These are phyloP conservation scores for Podochytrium sp. DNA, from an alignment of 192 early-diverging fungal species.

Conservation along the genomic window DNA sequence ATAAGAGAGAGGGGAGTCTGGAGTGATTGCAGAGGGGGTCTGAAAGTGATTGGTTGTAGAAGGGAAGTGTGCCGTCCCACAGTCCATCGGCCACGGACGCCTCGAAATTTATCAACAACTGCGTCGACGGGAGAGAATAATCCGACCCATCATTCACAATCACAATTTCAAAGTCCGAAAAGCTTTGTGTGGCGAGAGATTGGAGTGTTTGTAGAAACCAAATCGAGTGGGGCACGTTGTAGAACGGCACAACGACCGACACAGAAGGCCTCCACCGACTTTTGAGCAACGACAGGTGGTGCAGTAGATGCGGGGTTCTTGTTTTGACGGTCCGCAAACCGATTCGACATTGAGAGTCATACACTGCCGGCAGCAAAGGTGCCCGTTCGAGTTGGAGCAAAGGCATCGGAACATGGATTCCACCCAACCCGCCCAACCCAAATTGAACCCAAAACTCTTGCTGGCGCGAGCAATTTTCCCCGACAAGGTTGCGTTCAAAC, in stretches of 20 bases:
- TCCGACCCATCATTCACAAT: constrained; percentile 43
- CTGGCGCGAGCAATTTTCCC: not conserved
- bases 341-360: not conserved
- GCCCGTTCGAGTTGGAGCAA: not conserved
- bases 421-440: not conserved
- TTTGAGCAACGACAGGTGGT: constrained; percentile 6
- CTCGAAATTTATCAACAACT: not conserved
- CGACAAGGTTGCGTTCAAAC: too few relatives aligned
- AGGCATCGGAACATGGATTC: constrained; percentile 5
- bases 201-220: constrained; percentile 39
- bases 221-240: constrained; percentile 21
- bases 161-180: constrained; percentile 42
- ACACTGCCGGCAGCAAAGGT: too few relatives aligned
- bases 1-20: not conserved
- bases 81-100: not conserved
- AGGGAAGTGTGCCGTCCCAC: constrained; percentile 19
- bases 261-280: constrained; percentile 33
- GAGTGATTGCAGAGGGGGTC: not conserved
- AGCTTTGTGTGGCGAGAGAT: constrained; percentile 19
- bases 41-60: not conserved
- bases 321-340: not conserved
- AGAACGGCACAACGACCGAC: constrained; percentile 43
- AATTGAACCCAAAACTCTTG: not conserved
- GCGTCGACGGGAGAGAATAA: not conserved
- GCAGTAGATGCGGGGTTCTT: not conserved